These are phyloP conservation scores for Neofusicoccum umdonicola DNA, from an alignment of 2,329 filamentous ascomycete genomes.

Conservation along the genomic window DNA sequence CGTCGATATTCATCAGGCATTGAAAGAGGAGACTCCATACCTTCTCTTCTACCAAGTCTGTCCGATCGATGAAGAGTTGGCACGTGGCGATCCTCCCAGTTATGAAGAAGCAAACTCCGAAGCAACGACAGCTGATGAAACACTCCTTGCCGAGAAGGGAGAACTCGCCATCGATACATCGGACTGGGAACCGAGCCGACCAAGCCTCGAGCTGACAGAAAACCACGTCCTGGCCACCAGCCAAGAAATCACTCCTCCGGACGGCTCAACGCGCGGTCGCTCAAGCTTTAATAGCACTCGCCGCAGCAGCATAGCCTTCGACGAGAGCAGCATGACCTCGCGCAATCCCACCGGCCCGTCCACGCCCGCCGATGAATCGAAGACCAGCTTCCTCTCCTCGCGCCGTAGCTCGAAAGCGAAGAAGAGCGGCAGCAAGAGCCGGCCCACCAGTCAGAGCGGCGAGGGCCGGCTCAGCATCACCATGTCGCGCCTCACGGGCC, in stretches of 20 bases:
- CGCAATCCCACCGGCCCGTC: slow-evolving; percentile 35
- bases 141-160: slow-evolving; percentile 8
- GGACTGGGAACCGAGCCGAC: slow-evolving; percentile 12
- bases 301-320: slow-evolving; percentile 41
- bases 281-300: slow-evolving; percentile 37
- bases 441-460: slow-evolving; percentile 42
- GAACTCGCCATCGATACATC: slow-evolving; percentile 16
- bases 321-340: slow-evolving; percentile 34
- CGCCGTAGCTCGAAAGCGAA: slow-evolving; percentile 32
- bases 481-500: slow-evolving; percentile 37
- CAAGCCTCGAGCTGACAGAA: slow-evolving; percentile 22
- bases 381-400: slow-evolving; percentile 30
- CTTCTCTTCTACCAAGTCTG: slow-evolving; percentile 93
- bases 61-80: slow-evolving; percentile 71
- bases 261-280: slow-evolving; percentile 29
- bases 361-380: slow-evolving; percentile 45
- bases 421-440: slow-evolving; percentile 35
- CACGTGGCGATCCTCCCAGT: slow-evolving; percentile 33
- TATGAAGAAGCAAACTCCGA: slow-evolving; percentile 41
- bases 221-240: not conserved
- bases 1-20: slow-evolving; percentile 73
- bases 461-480: slow-evolving; percentile 44
- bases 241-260: not conserved
- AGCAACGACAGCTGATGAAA: slow-evolving; percentile 1
- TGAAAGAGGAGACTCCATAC: slow-evolving; percentile 89